Evolutionary conservation across 306 rosid species (phyloP), one percentile per base, ranked within the genome.

Genomic region (Biancaea sappan): DNA sequence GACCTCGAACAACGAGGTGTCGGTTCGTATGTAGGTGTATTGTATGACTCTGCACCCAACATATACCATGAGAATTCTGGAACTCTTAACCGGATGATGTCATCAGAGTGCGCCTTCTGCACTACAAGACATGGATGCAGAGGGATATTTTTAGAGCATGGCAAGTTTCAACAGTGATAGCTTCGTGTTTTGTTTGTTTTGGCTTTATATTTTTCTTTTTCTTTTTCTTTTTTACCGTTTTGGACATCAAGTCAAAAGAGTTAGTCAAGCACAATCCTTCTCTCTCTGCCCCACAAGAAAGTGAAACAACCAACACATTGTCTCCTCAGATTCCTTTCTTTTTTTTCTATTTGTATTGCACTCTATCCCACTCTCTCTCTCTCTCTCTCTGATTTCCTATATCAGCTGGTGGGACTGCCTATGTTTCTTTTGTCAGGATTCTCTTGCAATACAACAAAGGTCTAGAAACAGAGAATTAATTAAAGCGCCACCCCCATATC

Each of bases 361-460:
- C 87, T 65, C 80, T 78, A 68, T 77, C 80, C 80, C 72, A 69
- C 57, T 69, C 78, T 78, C 83, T 80, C 82, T 60, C 66, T 32
- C 11, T 64, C 78, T 34, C 44, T 60, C 66, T 68, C 78, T 82
- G 83, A 91, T 87, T 82, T 83, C 88, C 89, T 77, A 57, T 82
- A 79, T 83, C 94, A 85, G 86, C 77, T 69, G 79, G 91, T 95
- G 99, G 99, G 98, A n/a, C 96, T 77, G 81, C 81, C 85, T 56
- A 38, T 86, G 96, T 87, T 90, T 92, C 90, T 87, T 95, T 92
- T 92, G 98, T 84, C 96, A 87, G 93, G 89, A 92, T 88, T 87
- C 91, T 85, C 90, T 88, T 68, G 77, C 90, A 75, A 86, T 84
- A 24, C 83, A 76, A 52, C 77, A 84, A 81, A 77, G 77, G 58